Evolutionary conservation across 192 early-diverging fungal genomes (phyloP).

Genomic region (Backusella sp.): DNA sequence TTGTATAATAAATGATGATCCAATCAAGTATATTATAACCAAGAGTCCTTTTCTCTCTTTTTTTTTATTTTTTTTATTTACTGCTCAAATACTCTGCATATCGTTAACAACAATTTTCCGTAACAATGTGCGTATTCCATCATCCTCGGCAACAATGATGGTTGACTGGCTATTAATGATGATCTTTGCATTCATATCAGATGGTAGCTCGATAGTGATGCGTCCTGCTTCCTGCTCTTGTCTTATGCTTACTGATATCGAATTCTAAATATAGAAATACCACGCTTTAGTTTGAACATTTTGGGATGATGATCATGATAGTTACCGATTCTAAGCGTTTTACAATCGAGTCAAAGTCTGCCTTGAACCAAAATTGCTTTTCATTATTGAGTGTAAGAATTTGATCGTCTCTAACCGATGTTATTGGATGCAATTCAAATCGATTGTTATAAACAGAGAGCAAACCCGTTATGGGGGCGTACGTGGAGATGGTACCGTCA

Average conservation of each 20-base stretch:
- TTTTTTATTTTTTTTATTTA: too few species aligned
- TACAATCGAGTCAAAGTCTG: not conserved
- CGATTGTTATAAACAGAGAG: constrained; percentile 23
- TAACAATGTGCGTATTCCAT: constrained; percentile 14
- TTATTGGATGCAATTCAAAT: constrained; percentile 8
- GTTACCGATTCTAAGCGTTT: constrained; percentile 9
- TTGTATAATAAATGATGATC: too few species aligned
- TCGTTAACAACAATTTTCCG: constrained; percentile 14
- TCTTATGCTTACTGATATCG: constrained; percentile 4
- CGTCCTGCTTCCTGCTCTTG: not conserved
- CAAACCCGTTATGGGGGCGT: constrained; percentile 17
- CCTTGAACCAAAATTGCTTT: constrained; percentile 2
- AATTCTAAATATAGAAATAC: not conserved
- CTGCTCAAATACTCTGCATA: not conserved
- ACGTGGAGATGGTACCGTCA: not conserved
- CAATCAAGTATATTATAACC: too few species aligned
- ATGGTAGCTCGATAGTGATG: constrained; percentile 4
- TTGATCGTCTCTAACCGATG: constrained; percentile 6
- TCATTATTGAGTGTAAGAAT: constrained; percentile 3
- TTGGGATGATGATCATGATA: not conserved
- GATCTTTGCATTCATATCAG: constrained; percentile 15
- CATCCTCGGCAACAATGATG: constrained; percentile 15
- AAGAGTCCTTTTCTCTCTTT: too few species aligned
- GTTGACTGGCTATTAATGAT: constrained; percentile 3
- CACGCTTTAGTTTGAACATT: not conserved